Base-by-base conservation (phyloP, 768 basidiomycete genomes). In the Amanita exitialis region DNA sequence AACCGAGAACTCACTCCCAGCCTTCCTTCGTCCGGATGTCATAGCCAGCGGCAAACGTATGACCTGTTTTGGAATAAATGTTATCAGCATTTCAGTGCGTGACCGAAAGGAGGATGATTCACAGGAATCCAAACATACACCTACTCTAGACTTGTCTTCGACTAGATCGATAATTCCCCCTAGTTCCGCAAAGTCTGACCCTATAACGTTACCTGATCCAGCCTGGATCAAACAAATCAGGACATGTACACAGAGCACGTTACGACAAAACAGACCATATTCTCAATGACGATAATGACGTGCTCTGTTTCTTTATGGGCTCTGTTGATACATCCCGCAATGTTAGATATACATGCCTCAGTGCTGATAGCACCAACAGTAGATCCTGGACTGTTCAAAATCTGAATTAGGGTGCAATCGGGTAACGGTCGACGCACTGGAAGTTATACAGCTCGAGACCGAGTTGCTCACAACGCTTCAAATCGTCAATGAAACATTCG, bases 81-180 rank as follows among this genome's bases (percentile, higher is more conserved):
- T n/a, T 15, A 50, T 30, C 21, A 27, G 35, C 2, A 27, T 47
- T 21, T 30, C 2, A 35, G 13, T 15, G 16, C 2, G 47, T 8
- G 10, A 9, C 12, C 32, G 21, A 27, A 35, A 7, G 39, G 45
- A n/a, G 47, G 37, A 12, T 32, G 4, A 64, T 71, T 45, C 57
- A 83, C 90, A 93, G 0, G 91, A 92, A 64, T 94, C 90, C 37
- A 94, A 67, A 63, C 90, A 93, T 4, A 92, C 83, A 0, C 88
- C 86, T 2, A 93, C 79, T 42, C 90, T 65, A 0, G 67, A 66
- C 64, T 91, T 91, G 59, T 91, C 80, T 3, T 82, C 70, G 1
- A 93, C 84, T 18, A 69, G 68, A 0, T 69, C 61, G 39, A 94
- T 92, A 44, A 93, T 90, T 2, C 66, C 69, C 0, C 72, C 76